Evolutionary conservation across 2,329 filamentous ascomycete genomes (phyloP), one percentile per base, ranked within the genome.

Genomic region (Basipetospora sp.): DNA sequence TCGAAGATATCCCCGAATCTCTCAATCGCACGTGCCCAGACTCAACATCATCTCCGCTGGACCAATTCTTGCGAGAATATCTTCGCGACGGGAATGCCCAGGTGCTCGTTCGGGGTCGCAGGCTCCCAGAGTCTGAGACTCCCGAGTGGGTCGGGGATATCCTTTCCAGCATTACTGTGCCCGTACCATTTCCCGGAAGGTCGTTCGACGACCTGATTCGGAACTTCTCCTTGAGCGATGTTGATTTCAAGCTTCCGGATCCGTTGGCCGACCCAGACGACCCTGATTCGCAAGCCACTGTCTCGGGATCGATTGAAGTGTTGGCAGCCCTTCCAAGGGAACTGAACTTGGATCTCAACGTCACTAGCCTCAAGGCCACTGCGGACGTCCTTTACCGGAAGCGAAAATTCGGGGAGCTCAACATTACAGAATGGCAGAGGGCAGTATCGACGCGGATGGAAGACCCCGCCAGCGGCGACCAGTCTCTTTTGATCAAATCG

Each of bases 71-170:
- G 39, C 74, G 74, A 31, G 76, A 75, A 38, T 96, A 93, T 53
- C 75, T 96, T 44, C 74, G 81, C 44, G 87, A 88, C 34, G 68
- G 81, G 30, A 68, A 81, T 39, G 80, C 82, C 1, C 84, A 76
- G 2, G 68, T 94, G 10, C 92, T 85, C 56, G 76, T 96, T 34
- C 80, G 81, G 35, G 90, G 88, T 18, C 81, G 81, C 40, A 70
- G 75, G 43, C 64, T 74, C 18, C 73, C 78, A 3, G 68, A 69
- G 14, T 63, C 70, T 1, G 65, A 76, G 25, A 82, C 85, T 0
- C 90, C 90, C 1, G 64, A 67, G 32, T 98, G 90, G 90, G 70
- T 94, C 34, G 71, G 72, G 11, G 75, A 87, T 36, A 67, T 98
- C 16, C 63, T 96, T 27, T 76, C 77, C 32, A 85, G 81, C 47